Conservation (phyloP, 345 rosid genomes). For the Reutealis trisperma region DNA sequence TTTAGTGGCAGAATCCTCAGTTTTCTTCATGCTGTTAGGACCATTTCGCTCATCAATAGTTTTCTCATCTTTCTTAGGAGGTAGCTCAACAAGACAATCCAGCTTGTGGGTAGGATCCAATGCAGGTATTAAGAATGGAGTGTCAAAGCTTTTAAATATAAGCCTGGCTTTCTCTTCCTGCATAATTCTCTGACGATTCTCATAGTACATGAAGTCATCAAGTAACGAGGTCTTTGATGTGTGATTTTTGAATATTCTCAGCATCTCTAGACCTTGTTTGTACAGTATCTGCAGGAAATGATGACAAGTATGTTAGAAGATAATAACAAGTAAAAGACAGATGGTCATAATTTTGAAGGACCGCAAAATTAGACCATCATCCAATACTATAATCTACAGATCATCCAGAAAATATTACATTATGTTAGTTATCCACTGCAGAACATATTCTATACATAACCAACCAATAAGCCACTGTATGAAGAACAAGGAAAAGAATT, state of each 20-base stretch:
- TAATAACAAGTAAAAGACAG: neutral
- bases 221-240: slow-evolving; percentile 62
- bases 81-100: slow-evolving; percentile 15
- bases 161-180: slow-evolving; percentile 70
- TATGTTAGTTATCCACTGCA: neutral
- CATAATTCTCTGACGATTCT: slow-evolving; percentile 77
- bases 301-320: neutral
- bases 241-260: slow-evolving; percentile 68
- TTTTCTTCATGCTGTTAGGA: slow-evolving; percentile 22
- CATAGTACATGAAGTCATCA: slow-evolving; percentile 84
- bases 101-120: slow-evolving; percentile 45
- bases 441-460: neutral
- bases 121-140: slow-evolving; percentile 42
- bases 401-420: neutral
- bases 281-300: slow-evolving; percentile 58
- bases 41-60: slow-evolving; percentile 19
- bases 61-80: slow-evolving; percentile 30
- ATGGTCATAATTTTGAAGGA: neutral
- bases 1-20: slow-evolving; percentile 14
- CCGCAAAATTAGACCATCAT: neutral
- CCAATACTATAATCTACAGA: neutral
- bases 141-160: slow-evolving; percentile 41
- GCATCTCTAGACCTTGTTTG: slow-evolving; percentile 79
- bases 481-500: neutral
- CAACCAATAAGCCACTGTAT: neutral